Base-by-base conservation (phyloP, 345 rosid genomes). In the Hibiscus tridactylites region DNA sequence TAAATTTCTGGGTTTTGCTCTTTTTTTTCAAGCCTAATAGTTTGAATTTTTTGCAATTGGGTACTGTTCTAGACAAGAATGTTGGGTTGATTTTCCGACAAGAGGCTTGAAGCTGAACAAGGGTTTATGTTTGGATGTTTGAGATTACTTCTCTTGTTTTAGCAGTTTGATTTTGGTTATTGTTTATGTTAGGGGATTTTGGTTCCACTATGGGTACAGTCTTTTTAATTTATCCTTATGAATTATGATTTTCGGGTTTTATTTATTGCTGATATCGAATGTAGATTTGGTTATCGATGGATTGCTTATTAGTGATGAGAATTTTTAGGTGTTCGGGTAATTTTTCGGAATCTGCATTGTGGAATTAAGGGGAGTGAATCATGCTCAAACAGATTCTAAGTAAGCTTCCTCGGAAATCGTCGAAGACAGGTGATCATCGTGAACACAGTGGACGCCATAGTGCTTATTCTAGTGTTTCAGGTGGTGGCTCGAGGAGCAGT, bases 361-460 rank as follows among this genome's bases (percentile, higher is more conserved):
- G 76, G 46, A 17, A 19, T 67, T 52, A 39, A 73, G 17, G 61
- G 71, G 73, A 13, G 65, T 77, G 65, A 81, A 80, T 61, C 71
- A 90, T 93, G 98, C 73, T 92, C 79, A 91, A 85, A 72, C 91
- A 89, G 80, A 84, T 93, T 77, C 83, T 93, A 10, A 83, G 86
- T 56, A 91, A 88, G 90, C 88, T 93, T 79, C 98, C 98, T 0
- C 85, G 87, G 61, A 93, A 93, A 85, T 90, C 92, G 9, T 88
- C 92, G 5, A 91, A 85, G 80, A 80, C 85, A 1, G 76, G 83
- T 65, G 90, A 81, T 72, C 81, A 75, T 80, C 84, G 90, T 70
- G 92, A 85, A 21, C 79, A 81, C 73, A 85, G 87, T 69, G 83
- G 86, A 52, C 85, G 75, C 69, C 79, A 70, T 74, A 73, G 68